Conservation (phyloP, 805 yeast species). For the Candida fluviatilis region DNA sequence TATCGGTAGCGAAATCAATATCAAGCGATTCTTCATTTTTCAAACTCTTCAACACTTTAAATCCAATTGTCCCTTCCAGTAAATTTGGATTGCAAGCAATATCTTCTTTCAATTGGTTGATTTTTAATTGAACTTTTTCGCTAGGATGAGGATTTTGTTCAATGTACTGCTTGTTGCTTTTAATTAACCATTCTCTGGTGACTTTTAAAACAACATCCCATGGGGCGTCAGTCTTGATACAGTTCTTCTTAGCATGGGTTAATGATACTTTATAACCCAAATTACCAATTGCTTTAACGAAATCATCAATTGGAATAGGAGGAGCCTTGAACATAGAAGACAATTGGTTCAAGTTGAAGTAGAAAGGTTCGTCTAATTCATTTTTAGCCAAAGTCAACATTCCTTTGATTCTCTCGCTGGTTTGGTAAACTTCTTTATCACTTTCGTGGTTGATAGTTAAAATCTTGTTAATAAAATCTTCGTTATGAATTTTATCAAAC, state of each 20-base stretch:
- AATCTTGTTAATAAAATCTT: constrained; percentile 60
- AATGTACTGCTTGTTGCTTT: constrained; percentile 25
- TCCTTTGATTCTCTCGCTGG: constrained; percentile 82
- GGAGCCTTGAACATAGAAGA: constrained; percentile 76
- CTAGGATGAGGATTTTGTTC: constrained; percentile 12
- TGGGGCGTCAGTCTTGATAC: constrained; percentile 88
- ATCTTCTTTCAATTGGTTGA: constrained; percentile 22
- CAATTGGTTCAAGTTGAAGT: constrained; percentile 73
- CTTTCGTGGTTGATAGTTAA: constrained; percentile 50
- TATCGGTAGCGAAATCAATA: constrained; percentile 57
- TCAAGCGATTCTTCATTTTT: constrained; percentile 17
- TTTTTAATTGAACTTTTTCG: constrained; percentile 9
- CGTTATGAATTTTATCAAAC: constrained; percentile 64
- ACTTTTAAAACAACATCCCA: constrained; percentile 75
- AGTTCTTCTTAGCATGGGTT: constrained; percentile 84
- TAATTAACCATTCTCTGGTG: constrained; percentile 54
- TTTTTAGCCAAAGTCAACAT: constrained; percentile 81
- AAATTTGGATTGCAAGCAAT: constrained; percentile 42
- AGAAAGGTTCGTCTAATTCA: constrained; percentile 70
- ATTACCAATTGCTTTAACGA: constrained; percentile 79
- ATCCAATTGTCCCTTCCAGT: constrained; percentile 42
- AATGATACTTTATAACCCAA: constrained; percentile 78
- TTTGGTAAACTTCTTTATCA: constrained; percentile 61
- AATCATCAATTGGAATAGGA: constrained; percentile 71
- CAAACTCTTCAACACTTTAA: constrained; percentile 45